Evolutionary conservation across 2,329 filamentous ascomycete species (phyloP).

Genomic region (Exophiala dermatitidis): DNA sequence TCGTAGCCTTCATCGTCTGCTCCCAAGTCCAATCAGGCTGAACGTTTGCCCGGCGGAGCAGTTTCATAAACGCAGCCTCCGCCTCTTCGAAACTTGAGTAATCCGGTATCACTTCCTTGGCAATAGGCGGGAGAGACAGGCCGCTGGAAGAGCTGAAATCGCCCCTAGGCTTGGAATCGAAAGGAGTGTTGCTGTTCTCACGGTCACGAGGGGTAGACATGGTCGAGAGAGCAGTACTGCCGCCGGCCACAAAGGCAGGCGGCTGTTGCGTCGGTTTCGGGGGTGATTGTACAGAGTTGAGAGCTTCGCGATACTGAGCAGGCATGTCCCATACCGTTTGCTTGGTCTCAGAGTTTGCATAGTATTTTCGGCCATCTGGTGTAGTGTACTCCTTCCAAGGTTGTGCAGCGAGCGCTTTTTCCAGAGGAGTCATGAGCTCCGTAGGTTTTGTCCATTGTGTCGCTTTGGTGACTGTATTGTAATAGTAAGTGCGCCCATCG

Average conservation of each 20-base stretch:
- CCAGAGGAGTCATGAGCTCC: conserved; percentile 74
- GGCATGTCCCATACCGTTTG: conserved; percentile 95
- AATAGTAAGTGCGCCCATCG: conserved; percentile 85
- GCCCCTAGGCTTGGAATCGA: conserved; percentile 44
- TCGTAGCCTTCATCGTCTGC: conserved; percentile 74
- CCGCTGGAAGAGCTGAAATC: conserved; percentile 37
- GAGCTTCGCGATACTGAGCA: conserved; percentile 66
- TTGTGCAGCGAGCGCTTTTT: conserved; percentile 73
- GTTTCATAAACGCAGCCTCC: conserved; percentile 85
- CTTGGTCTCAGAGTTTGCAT: conserved; percentile 87
- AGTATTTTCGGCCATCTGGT: conserved; percentile 83
- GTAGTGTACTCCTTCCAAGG: conserved; percentile 91
- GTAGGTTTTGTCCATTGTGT: conserved; percentile 94
- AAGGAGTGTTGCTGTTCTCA: conserved; percentile 39
- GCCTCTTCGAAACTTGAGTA: conserved; percentile 78
- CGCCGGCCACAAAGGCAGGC: conserved; percentile 55
- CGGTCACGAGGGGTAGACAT: conserved; percentile 39
- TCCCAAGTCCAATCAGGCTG: conserved; percentile 92
- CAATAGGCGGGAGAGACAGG: conserved; percentile 33
- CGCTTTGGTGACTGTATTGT: conserved; percentile 74
- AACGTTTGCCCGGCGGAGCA: conserved; percentile 75
- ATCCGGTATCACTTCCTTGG: conserved; percentile 58
- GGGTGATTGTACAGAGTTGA: conserved; percentile 50
- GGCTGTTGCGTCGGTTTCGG: conserved; percentile 41
- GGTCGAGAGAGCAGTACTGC: conserved; percentile 38